These are phyloP conservation scores for Hirschfeldia incana DNA, from an alignment of 345 rosid species.

Conservation along the genomic window DNA sequence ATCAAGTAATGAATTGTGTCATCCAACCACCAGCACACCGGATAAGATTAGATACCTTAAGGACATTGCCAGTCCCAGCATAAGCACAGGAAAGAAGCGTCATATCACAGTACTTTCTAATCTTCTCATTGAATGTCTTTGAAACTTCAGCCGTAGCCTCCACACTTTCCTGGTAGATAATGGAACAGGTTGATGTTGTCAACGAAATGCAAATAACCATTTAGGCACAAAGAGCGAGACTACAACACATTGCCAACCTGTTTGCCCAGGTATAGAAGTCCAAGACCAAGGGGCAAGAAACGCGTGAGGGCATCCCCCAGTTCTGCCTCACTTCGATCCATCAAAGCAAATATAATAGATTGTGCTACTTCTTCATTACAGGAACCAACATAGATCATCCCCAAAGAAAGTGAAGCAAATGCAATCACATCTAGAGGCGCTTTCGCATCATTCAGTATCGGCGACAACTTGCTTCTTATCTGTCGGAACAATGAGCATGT, in stretches of 20 bases:
- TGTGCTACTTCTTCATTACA: slow-evolving; percentile 97
- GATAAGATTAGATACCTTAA: slow-evolving; percentile 59
- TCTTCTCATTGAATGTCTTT: slow-evolving; percentile 89
- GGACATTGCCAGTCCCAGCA: slow-evolving; percentile 98
- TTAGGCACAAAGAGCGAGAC: not conserved
- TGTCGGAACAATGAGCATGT: slow-evolving; percentile 39
- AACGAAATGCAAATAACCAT: slow-evolving; percentile 1
- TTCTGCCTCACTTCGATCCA: slow-evolving; percentile 88
- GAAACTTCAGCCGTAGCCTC: slow-evolving; percentile 98
- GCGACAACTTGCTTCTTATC: slow-evolving; percentile 65
- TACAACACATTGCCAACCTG: slow-evolving; percentile 53
- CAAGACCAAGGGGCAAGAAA: slow-evolving; percentile 89
- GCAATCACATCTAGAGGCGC: slow-evolving; percentile 83
- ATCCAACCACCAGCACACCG: slow-evolving; percentile 10
- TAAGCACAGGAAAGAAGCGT: slow-evolving; percentile 95
- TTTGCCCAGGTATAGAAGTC: slow-evolving; percentile 95
- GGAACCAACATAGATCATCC: slow-evolving; percentile 88
- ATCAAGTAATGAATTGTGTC: slow-evolving; percentile 6
- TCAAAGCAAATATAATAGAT: slow-evolving; percentile 79
- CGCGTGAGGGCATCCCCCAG: slow-evolving; percentile 79
- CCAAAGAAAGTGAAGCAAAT: slow-evolving; percentile 86
- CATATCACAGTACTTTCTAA: slow-evolving; percentile 87
- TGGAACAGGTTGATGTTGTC: slow-evolving; percentile 11
- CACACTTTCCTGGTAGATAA: slow-evolving; percentile 66
- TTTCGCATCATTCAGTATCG: slow-evolving; percentile 67